A percentile compares a stretch with the other conserved stretches of the same genome.
Conservation (phyloP, 495 filamentous ascomycete species). For the Penicillium cosmopolitanum region DNA sequence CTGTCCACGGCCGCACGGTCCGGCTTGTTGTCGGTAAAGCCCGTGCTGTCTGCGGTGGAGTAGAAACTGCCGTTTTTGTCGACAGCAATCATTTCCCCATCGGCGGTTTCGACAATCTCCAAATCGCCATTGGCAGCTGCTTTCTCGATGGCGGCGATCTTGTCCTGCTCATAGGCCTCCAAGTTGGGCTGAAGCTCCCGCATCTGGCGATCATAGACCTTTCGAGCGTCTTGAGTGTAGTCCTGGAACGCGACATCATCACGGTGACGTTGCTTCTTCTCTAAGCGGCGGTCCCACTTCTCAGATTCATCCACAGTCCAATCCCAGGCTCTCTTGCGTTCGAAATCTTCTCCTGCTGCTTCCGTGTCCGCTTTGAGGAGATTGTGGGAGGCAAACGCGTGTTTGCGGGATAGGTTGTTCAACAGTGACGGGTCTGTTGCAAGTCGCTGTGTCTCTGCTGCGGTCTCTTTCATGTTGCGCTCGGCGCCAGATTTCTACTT, state of each 20-base stretch:
- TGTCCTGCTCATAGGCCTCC: slow-evolving; percentile 82
- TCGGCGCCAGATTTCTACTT: slow-evolving; percentile 69
- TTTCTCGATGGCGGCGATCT: slow-evolving; percentile 79
- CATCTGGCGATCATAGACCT: slow-evolving; percentile 92
- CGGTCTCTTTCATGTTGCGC: slow-evolving; percentile 82
- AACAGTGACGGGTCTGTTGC: slow-evolving; percentile 74
- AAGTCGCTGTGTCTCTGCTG: slow-evolving; percentile 78
- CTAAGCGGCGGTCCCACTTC: slow-evolving; percentile 87
- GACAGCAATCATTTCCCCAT: slow-evolving; percentile 91
- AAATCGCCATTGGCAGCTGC: slow-evolving; percentile 79
- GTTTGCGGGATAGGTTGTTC: slow-evolving; percentile 72
- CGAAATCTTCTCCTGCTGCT: slow-evolving; percentile 87
- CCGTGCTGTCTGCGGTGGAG: slow-evolving; percentile 77
- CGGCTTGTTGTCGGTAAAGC: slow-evolving; percentile 84
- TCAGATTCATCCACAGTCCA: slow-evolving; percentile 95
- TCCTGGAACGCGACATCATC: slow-evolving; percentile 91
- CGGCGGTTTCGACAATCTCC: slow-evolving; percentile 90
- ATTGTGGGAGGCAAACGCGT: slow-evolving; percentile 87
- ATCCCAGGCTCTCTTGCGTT: slow-evolving; percentile 97
- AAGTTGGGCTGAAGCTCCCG: slow-evolving; percentile 69
- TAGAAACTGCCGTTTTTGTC: slow-evolving; percentile 91
- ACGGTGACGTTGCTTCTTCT: slow-evolving; percentile 80
- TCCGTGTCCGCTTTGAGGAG: slow-evolving; percentile 89
- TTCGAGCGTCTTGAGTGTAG: slow-evolving; percentile 81
- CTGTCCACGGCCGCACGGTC: slow-evolving; percentile 89